phyloP scores from a whole-genome alignment of 2,329 filamentous ascomycete genomes.

The Ascochyta clinopodiicola region DNA sequence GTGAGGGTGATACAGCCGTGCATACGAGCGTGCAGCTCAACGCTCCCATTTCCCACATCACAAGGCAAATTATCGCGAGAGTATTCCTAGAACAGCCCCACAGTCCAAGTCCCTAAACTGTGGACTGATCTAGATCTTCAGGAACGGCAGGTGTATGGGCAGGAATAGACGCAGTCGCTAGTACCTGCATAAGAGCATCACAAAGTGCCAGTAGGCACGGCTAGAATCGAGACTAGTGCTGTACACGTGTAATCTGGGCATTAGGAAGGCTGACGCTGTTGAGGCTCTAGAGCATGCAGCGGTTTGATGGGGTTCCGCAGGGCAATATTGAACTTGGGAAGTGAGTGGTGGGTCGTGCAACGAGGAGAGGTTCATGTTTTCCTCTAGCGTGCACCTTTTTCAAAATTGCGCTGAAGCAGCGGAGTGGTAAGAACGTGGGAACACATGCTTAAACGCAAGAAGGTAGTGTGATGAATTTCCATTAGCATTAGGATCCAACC shows the following conservation, averaged over 20 bases:
- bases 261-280: neutral
- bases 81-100: neutral
- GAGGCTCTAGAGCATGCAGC: neutral
- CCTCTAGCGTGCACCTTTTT: neutral
- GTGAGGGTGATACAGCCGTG: too few species aligned
- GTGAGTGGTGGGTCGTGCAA: too few species aligned
- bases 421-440: neutral
- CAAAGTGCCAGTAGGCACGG: neutral
- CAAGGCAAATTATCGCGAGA: neutral
- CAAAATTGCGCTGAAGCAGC: neutral
- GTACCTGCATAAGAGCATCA: neutral
- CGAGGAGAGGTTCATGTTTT: neutral
- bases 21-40: too few species aligned
- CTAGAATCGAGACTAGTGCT: neutral
- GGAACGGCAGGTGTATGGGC: neutral
- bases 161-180: neutral
- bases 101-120: neutral
- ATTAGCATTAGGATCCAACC: constrained; percentile 12
- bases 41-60: too few species aligned
- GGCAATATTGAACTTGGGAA: neutral
- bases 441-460: neutral
- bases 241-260: neutral
- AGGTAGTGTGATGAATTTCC: neutral
- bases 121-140: neutral
- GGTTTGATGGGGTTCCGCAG: neutral